Conservation (phyloP, 768 basidiomycete genomes). For the Rickenella mellea region DNA sequence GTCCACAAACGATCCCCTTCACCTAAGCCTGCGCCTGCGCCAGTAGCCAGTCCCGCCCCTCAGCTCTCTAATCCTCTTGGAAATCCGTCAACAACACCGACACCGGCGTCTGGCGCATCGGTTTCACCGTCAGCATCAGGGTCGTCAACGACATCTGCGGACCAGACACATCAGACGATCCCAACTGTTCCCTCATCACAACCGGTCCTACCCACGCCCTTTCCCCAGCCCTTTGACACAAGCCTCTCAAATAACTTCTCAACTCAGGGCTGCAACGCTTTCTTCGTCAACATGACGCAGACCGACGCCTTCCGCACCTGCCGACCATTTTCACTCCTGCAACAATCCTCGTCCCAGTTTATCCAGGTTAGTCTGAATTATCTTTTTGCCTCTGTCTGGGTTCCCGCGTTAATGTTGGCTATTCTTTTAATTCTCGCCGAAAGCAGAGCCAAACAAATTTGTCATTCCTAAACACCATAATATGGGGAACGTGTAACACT, state of each 20-base stretch:
- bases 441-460: conserved; percentile 57
- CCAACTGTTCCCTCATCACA: conserved; percentile 42
- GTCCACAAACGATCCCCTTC: conserved; percentile 2
- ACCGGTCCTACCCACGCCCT: conserved; percentile 59
- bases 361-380: conserved; percentile 33
- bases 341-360: conserved; percentile 45
- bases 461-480: conserved; percentile 50
- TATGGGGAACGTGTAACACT: conserved; percentile 81
- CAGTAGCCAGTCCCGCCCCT: conserved; percentile 6
- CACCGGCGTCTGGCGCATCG: conserved; percentile 2
- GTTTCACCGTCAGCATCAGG: conserved; percentile 5
- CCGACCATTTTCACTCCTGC: conserved; percentile 63
- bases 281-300: conserved; percentile 70
- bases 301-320: conserved; percentile 56
- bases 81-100: conserved; percentile 9
- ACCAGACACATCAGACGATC: conserved; percentile 17
- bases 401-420: conserved; percentile 2
- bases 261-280: conserved; percentile 51
- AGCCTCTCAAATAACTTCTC: conserved; percentile 59
- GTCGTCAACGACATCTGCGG: conserved; percentile 12
- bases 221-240: conserved; percentile 68
- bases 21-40: conserved; percentile 5
- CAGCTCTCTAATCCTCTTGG: conserved; percentile 5
- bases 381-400: conserved; percentile 4
- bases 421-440: conserved; percentile 6